phyloP scores from a whole-genome alignment of 2,329 filamentous ascomycete species.

The Beauveria asiatica region DNA sequence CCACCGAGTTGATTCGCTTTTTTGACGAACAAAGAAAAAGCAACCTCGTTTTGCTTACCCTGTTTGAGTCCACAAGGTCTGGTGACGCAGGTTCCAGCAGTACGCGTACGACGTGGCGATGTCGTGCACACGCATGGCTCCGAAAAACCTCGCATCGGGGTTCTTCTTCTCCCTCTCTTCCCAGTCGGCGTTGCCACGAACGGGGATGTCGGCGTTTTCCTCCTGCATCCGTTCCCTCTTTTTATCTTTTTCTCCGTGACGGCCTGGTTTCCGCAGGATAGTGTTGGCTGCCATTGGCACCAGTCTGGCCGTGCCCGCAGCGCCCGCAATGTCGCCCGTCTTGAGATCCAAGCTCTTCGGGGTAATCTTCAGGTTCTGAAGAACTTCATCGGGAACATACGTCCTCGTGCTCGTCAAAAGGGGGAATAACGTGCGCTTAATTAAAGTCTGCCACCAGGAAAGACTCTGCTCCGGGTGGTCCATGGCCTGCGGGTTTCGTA shows the following conservation, averaged over 20 bases:
- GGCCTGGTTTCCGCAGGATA: background rate
- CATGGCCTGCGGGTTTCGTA: background rate
- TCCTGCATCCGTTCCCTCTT: too few relatives aligned
- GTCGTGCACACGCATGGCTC: background rate
- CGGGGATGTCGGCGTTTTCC: background rate
- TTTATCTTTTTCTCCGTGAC: too few relatives aligned
- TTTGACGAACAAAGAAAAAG: background rate
- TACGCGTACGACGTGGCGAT: background rate
- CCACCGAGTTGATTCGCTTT: background rate
- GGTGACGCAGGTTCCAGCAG: background rate
- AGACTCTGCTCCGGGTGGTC: too few relatives aligned
- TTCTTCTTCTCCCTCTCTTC: background rate
- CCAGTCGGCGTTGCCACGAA: background rate
- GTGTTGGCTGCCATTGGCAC: background rate
- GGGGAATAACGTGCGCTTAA: background rate
- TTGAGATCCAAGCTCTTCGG: background rate
- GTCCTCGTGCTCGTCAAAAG: background rate
- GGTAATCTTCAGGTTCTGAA: background rate
- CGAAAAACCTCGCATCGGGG: background rate
- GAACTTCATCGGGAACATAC: background rate
- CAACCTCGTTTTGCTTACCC: background rate
- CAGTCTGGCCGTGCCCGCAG: background rate
- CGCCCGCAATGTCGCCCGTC: background rate
- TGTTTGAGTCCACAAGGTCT: background rate
- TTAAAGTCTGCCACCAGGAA: background rate